Evolutionary conservation across 2,329 filamentous ascomycete species (phyloP).

Genomic region (Scytalidium lignicola): DNA sequence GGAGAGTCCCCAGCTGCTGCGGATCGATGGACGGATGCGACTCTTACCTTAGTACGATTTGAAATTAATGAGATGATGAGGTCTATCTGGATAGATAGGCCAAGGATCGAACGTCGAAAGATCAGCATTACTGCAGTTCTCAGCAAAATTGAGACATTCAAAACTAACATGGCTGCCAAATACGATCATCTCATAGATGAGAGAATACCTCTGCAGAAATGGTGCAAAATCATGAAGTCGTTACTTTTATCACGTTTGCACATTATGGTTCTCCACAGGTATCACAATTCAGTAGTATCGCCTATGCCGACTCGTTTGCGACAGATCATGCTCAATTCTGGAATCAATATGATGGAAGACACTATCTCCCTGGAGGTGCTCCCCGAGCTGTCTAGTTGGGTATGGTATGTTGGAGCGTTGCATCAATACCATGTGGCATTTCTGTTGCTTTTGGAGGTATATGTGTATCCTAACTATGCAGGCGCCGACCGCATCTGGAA

Average conservation of each 20-base stretch:
- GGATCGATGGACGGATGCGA: conserved; percentile 61
- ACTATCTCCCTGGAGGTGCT: conserved; percentile 49
- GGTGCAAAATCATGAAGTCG: conserved; percentile 59
- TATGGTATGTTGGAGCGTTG: conserved; percentile 67
- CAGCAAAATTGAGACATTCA: conserved; percentile 64
- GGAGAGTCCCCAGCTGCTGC: conserved; percentile 33
- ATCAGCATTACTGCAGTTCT: conserved; percentile 60
- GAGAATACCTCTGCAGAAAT: conserved; percentile 54
- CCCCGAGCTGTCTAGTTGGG: conserved; percentile 51
- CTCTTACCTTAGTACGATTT: conserved; percentile 63
- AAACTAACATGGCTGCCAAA: conserved; percentile 56
- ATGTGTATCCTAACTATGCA: conserved; percentile 35
- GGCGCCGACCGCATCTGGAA: conserved; percentile 64
- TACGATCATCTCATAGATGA: conserved; percentile 61
- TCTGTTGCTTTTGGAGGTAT: conserved; percentile 63
- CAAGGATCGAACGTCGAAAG: conserved; percentile 56
- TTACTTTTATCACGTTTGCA: conserved; percentile 59
- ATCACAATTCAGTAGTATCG: conserved; percentile 38
- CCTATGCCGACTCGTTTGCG: conserved; percentile 57
- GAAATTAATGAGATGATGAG: conserved; percentile 71
- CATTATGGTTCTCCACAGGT: conserved; percentile 64
- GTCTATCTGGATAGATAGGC: conserved; percentile 63
- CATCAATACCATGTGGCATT: conserved; percentile 70
- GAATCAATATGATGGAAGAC: conserved; percentile 48
- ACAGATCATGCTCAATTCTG: conserved; percentile 58